Conservation (phyloP, 768 basidiomycete genomes). For the Psilocybe cubensis region DNA sequence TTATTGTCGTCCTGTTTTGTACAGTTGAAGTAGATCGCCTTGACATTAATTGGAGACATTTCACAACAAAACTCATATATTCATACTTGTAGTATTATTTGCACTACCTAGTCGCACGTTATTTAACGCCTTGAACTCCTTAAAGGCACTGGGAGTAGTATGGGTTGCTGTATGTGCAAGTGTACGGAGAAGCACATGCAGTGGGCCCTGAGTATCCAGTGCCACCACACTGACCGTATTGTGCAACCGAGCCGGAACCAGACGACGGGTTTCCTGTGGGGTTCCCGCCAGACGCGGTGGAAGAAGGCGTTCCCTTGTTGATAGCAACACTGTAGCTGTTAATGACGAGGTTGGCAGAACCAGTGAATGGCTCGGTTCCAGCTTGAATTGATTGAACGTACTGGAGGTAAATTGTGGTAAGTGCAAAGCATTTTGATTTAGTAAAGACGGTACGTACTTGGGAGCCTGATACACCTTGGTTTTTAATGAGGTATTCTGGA, state of each 20-base stretch:
- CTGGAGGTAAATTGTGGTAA: constrained; percentile 24
- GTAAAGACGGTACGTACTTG: constrained; percentile 36
- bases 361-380: constrained; percentile 59
- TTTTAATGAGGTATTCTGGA: constrained; percentile 47
- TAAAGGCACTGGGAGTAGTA: constrained; percentile 22
- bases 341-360: constrained; percentile 49
- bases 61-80: too few relatives aligned
- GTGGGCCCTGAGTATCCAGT: constrained; percentile 20
- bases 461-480: constrained; percentile 49
- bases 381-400: constrained; percentile 58
- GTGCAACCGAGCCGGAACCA: not conserved
- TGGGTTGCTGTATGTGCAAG: constrained; percentile 13
- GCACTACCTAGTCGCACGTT: too few relatives aligned
- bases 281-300: not conserved
- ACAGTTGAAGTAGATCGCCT: too few relatives aligned
- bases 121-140: too few relatives aligned
- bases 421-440: not conserved
- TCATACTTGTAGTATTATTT: too few relatives aligned
- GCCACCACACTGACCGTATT: constrained; percentile 20
- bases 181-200: constrained; percentile 15
- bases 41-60: too few relatives aligned
- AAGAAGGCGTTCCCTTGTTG: constrained; percentile 1
- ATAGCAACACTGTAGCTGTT: constrained; percentile 19
- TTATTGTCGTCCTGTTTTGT: too few relatives aligned
- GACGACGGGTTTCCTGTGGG: not conserved